Percentiles rank a stretch among this genome's conserved stretches.
phyloP scores from a whole-genome alignment of 805 yeast species.

The Ogataea methanolica region DNA sequence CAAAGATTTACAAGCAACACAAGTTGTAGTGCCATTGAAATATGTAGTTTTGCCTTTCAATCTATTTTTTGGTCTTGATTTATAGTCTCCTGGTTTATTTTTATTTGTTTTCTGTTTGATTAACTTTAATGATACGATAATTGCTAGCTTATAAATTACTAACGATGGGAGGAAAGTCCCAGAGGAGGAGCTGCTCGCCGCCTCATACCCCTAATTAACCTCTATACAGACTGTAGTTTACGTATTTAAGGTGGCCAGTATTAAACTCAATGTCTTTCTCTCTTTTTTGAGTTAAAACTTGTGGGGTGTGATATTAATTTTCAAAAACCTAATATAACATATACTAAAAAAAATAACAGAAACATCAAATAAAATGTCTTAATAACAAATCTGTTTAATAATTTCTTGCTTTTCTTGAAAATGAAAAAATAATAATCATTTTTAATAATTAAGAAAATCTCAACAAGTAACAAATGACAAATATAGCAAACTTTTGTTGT shows the following conservation, averaged over 20 bases:
- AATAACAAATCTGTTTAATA: background rate
- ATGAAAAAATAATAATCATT: background rate
- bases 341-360: background rate
- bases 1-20: conserved; percentile 15
- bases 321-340: conserved; percentile 1
- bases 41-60: background rate
- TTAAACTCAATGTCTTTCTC: background rate
- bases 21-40: background rate
- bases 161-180: too few species aligned
- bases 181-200: too few species aligned
- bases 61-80: background rate
- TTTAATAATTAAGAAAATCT: background rate
- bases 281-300: background rate
- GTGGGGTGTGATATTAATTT: conserved; percentile 1
- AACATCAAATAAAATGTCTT: background rate
- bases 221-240: background rate
- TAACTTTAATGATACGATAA: too few species aligned
- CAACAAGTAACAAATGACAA: background rate
- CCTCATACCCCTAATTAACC: background rate
- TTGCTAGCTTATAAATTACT: too few species aligned
- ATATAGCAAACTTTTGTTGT: background rate
- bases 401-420: background rate
- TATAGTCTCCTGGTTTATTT: background rate
- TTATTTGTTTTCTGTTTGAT: too few species aligned
- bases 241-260: background rate